Evolutionary conservation across 163 green algal genomes (phyloP).

Genomic region (Volvox carteri): DNA sequence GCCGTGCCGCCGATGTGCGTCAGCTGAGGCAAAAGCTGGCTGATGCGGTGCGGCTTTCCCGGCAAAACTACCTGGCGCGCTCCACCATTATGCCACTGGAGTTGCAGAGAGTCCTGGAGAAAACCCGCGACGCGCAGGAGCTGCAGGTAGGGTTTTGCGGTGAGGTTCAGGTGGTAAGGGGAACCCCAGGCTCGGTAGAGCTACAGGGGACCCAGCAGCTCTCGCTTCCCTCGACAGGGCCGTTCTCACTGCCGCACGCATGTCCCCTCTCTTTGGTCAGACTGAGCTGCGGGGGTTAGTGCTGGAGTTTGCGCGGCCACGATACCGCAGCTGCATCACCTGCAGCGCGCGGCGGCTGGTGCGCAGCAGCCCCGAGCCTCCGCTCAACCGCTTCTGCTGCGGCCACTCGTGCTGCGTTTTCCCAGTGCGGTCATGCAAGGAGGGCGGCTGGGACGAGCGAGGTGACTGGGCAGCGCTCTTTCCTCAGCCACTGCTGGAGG

Average conservation of each 20-base stretch:
- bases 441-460: constrained; percentile 23
- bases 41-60: neutral
- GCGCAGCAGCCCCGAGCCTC: constrained; percentile 15
- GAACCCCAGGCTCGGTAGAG: too few relatives aligned
- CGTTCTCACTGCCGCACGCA: neutral
- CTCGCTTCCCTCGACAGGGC: neutral
- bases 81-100: constrained; percentile 30
- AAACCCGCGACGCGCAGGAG: neutral
- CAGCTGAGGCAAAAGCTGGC: neutral
- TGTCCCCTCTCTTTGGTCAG: neutral
- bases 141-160: constrained; percentile 31
- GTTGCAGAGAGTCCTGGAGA: constrained; percentile 7
- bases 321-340: constrained; percentile 13
- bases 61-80: constrained; percentile 20
- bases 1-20: neutral
- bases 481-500: constrained; percentile 6
- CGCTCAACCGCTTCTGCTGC: constrained; percentile 35
- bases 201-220: too few relatives aligned
- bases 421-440: constrained; percentile 36
- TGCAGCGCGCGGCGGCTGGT: constrained; percentile 29
- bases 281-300: neutral
- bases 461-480: neutral
- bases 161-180: neutral
- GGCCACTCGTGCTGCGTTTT: constrained; percentile 43
- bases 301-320: neutral